Evolutionary conservation across 148 eudicot genomes (phyloP).

Genomic region (Linanthus parryae): DNA sequence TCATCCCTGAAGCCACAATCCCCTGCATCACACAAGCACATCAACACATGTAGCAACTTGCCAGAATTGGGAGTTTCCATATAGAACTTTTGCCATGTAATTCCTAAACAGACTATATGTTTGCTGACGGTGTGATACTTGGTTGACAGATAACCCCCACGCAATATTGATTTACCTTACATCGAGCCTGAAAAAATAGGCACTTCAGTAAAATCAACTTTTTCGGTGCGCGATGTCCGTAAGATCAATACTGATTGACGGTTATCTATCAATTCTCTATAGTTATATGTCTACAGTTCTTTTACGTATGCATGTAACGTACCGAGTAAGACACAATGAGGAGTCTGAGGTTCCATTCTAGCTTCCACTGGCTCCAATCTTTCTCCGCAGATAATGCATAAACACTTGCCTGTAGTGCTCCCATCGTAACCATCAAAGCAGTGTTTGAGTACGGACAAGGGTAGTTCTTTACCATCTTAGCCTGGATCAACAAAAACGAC

Average conservation of each 20-base stretch:
- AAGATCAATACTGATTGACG: no score
- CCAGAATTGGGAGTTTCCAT: no score
- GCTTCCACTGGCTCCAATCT: conserved; percentile 53
- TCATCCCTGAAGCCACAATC: conserved; percentile 31
- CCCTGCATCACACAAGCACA: conserved; percentile 18
- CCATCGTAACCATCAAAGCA: conserved; percentile 44
- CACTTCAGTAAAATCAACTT: not conserved
- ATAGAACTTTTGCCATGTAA: no score
- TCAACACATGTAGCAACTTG: no score
- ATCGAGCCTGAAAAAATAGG: not conserved
- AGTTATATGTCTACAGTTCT: not conserved
- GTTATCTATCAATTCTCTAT: no score
- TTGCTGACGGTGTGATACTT: no score
- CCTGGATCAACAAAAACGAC: conserved; percentile 23
- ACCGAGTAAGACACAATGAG: conserved; percentile 45
- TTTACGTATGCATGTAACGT: conserved; percentile 6
- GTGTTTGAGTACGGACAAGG: conserved; percentile 55
- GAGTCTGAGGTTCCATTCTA: conserved; percentile 73
- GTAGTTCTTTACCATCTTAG: conserved; percentile 38
- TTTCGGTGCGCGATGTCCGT: not conserved
- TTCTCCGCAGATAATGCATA: conserved; percentile 41
- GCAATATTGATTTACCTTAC: no score
- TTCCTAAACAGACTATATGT: no score
- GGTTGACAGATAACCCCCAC: no score
- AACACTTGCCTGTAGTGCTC: conserved; percentile 34